Percentiles rank a stretch among this genome's conserved stretches.
phyloP scores from a whole-genome alignment of 129 eudicot genomes.

The Daucus carota region DH1_v3.0 NC_030386.2:24517501-24518000 shows the following conservation, averaged over 20 bases:
- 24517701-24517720: conserved; percentile 99
- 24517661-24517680: conserved; percentile 12
- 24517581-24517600: conserved; percentile 15
- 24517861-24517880: background rate
- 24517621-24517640: background rate
- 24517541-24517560: background rate
- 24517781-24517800: conserved; percentile 89
- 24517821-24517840: conserved; percentile 95
- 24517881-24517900: conserved; percentile 10
- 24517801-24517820: conserved; percentile 60
- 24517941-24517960: conserved; percentile 93
- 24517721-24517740: conserved; percentile 97
- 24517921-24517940: conserved; percentile 17
- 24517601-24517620: conserved; percentile 3
- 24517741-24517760: conserved; percentile 67
- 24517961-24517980: conserved; percentile 90
- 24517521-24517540: background rate
- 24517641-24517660: conserved; percentile 4
- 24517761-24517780: conserved; percentile 92
- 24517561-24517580: conserved; percentile 7
- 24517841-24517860: conserved; percentile 78
- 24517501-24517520: background rate
- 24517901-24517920: conserved; percentile 6
- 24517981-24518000: conserved; percentile 89
- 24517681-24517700: conserved; percentile 73